Evolutionary conservation across 805 yeast species (phyloP), one percentile per base, ranked within the genome.

Genomic region (Ogataea paraovalis): DNA sequence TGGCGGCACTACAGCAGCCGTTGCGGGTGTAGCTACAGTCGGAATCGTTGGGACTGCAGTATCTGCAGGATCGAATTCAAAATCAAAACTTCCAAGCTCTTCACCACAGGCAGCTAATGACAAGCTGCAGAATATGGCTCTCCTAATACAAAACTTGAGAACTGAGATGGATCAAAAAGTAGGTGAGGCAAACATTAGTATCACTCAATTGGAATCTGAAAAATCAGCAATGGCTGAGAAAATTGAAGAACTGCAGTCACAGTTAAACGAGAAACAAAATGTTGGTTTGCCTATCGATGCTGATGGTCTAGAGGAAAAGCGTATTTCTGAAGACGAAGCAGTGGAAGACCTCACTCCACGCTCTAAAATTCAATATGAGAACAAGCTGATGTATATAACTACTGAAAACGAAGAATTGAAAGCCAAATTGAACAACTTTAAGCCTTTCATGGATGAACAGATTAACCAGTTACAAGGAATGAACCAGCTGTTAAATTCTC

Each of bases 401-500:
- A 65, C 73, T 34, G 82, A 82, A 49, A 79, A 79, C 49, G 52
- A 63, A 1, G 48, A 54, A 3, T 58, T 80, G 48, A 66, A 65
- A 33, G 67, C 69, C 12, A 75, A 75, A 51, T 49, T 75, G 14
- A 59, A 49, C 1, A 74, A 75, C 27, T 70, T 80, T 45, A 80
- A 82, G 55, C 74, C 80, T 3, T 67, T 81, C 42, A 72, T 82
- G 67, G 68, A 68, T 16, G 71, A 75, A 37, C 80, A 80, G 56
- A 69, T 82, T 46, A 62, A 75, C 9, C 80, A 80, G 46, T 66
- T 82, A 30, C 67, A 72, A 12, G 72, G 72, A 19, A 64, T 85
- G 59, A 84, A 83, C 56, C 65, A 69, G 18, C 59, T 85, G 21
- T 73, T 85, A 25, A 73, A 77, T 53, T 63, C 66, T 6, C 90